phyloP scores from a whole-genome alignment of 768 basidiomycete species.

The Kwoniella newhampshirensis region DNA sequence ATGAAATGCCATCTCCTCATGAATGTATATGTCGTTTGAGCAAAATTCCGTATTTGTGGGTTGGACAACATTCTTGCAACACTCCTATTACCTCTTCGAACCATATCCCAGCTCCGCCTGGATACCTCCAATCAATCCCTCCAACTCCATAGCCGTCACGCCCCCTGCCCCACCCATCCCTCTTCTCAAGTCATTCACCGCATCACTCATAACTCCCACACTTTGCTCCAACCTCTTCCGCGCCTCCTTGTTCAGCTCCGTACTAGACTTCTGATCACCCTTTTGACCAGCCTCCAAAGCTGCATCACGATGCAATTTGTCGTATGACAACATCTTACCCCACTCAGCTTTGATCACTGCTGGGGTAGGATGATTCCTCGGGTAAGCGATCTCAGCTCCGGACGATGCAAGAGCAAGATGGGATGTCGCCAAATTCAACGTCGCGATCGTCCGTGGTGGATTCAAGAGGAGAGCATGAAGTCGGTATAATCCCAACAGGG shows the following conservation, averaged over 20 bases:
- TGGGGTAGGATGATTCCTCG: conserved; percentile 71
- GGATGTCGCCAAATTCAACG: conserved; percentile 14
- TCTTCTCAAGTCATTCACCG: conserved; percentile 63
- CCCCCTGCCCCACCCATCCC: conserved; percentile 77
- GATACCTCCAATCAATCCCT: conserved; percentile 62
- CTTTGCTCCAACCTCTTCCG: conserved; percentile 63
- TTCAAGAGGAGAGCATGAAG: conserved; percentile 65
- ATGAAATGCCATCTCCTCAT: no score
- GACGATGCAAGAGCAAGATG: conserved; percentile 59
- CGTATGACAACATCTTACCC: conserved; percentile 66
- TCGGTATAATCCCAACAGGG: conserved; percentile 71
- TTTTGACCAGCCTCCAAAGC: background rate
- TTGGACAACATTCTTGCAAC: no score
- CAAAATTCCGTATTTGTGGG: no score
- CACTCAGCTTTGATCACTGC: conserved; percentile 74
- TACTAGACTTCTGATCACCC: background rate
- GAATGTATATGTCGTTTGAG: no score
- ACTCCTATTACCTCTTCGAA: no score
- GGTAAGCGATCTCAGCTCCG: conserved; percentile 62
- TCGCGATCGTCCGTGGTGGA: conserved; percentile 52
- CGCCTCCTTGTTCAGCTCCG: conserved; percentile 33
- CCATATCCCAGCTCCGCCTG: conserved; percentile 65
- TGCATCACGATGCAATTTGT: conserved; percentile 3
- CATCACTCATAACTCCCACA: conserved; percentile 64
- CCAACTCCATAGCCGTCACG: conserved; percentile 64